Percentiles rank a stretch among this genome's conserved stretches.
phyloP scores from a whole-genome alignment of 306 rosid species.

The Quercus aquifolioides region DNA sequence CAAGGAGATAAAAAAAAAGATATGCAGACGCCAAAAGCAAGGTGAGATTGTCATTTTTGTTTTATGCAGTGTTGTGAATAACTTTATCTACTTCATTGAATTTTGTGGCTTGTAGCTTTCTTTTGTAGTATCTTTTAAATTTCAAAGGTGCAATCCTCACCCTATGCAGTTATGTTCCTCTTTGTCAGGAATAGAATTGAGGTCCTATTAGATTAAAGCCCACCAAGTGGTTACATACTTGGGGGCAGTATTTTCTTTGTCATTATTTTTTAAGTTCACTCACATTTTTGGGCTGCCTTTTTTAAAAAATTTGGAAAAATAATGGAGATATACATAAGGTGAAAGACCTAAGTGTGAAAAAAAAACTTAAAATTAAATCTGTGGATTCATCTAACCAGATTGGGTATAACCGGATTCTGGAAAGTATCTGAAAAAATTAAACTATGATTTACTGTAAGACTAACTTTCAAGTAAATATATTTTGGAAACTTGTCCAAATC shows the following conservation, averaged over 20 bases:
- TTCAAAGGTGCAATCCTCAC: not conserved
- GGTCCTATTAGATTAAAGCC: not conserved
- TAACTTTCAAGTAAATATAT: not conserved
- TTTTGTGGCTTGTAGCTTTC: not conserved
- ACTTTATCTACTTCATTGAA: not conserved
- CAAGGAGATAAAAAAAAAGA: slow-evolving; percentile 16
- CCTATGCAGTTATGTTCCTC: not conserved
- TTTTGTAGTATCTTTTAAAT: not conserved
- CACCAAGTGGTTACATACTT: not conserved
- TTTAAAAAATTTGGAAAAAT: not conserved
- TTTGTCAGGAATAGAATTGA: not conserved
- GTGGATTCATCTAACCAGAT: not conserved
- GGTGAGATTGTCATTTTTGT: slow-evolving; percentile 45
- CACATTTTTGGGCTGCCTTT: not conserved
- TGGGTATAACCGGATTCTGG: not conserved
- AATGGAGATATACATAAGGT: not conserved
- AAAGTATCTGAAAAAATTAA: not conserved
- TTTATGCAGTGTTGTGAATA: not conserved
- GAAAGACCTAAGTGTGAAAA: not conserved
- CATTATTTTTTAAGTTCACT: not conserved
- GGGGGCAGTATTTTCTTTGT: no score
- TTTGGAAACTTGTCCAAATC: not conserved
- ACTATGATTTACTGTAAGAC: not conserved
- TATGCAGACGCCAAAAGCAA: slow-evolving; percentile 84
- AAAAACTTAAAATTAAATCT: not conserved